These are phyloP conservation scores for Neurospora sp. DNA, from an alignment of 495 filamentous ascomycete genomes.

Conservation along the genomic window DNA sequence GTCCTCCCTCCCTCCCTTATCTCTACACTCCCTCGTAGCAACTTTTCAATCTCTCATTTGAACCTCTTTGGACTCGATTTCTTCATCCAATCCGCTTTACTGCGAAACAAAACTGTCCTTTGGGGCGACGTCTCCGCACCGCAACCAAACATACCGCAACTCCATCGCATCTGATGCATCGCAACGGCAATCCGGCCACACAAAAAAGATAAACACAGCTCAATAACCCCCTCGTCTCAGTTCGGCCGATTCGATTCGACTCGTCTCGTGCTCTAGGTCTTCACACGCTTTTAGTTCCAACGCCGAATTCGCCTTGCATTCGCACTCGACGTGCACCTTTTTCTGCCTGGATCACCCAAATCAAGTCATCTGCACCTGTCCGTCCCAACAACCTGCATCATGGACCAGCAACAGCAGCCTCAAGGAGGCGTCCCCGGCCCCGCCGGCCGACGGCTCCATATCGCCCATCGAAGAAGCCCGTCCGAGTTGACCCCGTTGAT, in stretches of 20 bases:
- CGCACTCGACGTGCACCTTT: conserved; percentile 43
- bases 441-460: conserved; percentile 83
- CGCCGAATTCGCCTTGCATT: conserved; percentile 9
- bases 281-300: neutral
- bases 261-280: neutral
- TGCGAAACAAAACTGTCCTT: conserved; percentile 12
- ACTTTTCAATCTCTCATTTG: conserved; percentile 26
- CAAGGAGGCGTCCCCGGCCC: conserved; percentile 69
- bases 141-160: conserved; percentile 4
- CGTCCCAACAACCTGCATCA: conserved; percentile 22
- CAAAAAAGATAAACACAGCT: neutral
- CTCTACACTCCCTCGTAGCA: conserved; percentile 22
- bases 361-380: neutral
- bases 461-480: conserved; percentile 92
- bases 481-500: conserved; percentile 97
- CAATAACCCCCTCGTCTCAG: neutral
- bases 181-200: neutral
- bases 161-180: neutral
- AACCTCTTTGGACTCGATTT: conserved; percentile 18
- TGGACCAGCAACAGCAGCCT: conserved; percentile 68
- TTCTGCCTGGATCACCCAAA: conserved; percentile 1
- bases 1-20: conserved; percentile 10
- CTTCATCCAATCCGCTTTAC: conserved; percentile 2
- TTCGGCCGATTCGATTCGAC: neutral
- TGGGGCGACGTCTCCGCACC: conserved; percentile 17